Conservation (phyloP, 169 alveolate genomes). For the Plasmodium yoelii region DNA sequence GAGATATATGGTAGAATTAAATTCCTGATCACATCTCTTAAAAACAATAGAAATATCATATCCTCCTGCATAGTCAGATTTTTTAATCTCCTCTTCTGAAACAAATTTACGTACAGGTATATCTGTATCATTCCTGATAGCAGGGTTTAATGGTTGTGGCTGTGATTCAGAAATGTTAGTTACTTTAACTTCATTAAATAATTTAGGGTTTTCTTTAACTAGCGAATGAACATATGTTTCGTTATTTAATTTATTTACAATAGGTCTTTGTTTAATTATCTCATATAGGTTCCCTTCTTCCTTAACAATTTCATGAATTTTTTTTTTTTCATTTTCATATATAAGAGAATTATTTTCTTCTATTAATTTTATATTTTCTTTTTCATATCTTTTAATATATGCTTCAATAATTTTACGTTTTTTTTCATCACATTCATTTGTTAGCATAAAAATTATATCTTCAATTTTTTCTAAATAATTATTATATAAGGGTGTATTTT, state of each 20-base stretch:
- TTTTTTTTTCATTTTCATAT: conserved; percentile 81
- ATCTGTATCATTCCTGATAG: conserved; percentile 82
- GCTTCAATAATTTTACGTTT: conserved; percentile 80
- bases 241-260: conserved; percentile 71
- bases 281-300: conserved; percentile 84
- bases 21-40: conserved; percentile 63
- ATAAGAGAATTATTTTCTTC: conserved; percentile 80
- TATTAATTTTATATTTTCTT: conserved; percentile 77
- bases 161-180: conserved; percentile 24
- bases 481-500: conserved; percentile 84
- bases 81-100: conserved; percentile 51
- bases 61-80: conserved; percentile 69
- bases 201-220: conserved; percentile 64
- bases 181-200: conserved; percentile 60
- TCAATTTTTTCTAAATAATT: conserved; percentile 83
- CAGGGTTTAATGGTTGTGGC: conserved; percentile 85
- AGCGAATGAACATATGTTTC: conserved; percentile 60
- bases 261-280: conserved; percentile 84
- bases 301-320: conserved; percentile 82
- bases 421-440: conserved; percentile 77
- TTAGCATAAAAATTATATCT: conserved; percentile 45
- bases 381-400: conserved; percentile 80
- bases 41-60: conserved; percentile 40
- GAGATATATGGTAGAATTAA: conserved; percentile 47
- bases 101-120: conserved; percentile 79